A percentile compares a stretch with the other conserved stretches of the same genome.
These are phyloP conservation scores for Lactifluus echinatus DNA, from an alignment of 768 basidiomycete species.

Conservation along the genomic window DNA sequence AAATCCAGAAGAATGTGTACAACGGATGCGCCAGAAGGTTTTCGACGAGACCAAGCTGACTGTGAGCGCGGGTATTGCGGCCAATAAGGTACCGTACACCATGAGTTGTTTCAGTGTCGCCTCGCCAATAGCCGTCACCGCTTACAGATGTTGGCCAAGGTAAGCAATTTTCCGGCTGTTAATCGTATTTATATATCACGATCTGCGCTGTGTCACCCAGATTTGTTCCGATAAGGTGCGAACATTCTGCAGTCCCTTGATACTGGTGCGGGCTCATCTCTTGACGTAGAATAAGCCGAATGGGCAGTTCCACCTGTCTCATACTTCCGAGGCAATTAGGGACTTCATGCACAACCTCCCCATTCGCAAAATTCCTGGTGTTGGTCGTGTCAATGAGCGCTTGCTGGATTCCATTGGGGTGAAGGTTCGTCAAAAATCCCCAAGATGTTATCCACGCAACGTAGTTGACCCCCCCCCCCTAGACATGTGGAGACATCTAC, in stretches of 20 bases:
- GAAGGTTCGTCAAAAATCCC: constrained; percentile 40
- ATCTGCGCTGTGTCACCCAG: constrained; percentile 29
- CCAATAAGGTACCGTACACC: constrained; percentile 83
- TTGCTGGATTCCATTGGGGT: constrained; percentile 81
- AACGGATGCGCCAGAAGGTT: constrained; percentile 66
- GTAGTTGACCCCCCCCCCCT: neutral
- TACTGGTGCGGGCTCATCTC: neutral
- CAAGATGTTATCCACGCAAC: neutral
- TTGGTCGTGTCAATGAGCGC: constrained; percentile 86
- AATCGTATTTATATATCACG: neutral
- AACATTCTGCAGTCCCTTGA: neutral
- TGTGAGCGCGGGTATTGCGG: constrained; percentile 91
- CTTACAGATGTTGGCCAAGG: constrained; percentile 83
- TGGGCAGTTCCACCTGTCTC: constrained; percentile 76
- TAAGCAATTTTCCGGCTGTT: constrained; percentile 26
- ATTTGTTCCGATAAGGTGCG: constrained; percentile 86
- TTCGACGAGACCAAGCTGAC: constrained; percentile 76
- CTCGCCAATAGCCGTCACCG: neutral
- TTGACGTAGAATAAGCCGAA: constrained; percentile 78
- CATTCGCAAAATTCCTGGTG: constrained; percentile 81
- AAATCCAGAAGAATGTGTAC: constrained; percentile 64
- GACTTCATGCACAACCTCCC: constrained; percentile 75
- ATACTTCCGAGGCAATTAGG: constrained; percentile 52
- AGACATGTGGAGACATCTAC: constrained; percentile 91
- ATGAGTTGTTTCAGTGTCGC: constrained; percentile 14